Evolutionary conservation across 2,329 filamentous ascomycete species (phyloP).

Genomic region (Colletotrichum kahawae): DNA sequence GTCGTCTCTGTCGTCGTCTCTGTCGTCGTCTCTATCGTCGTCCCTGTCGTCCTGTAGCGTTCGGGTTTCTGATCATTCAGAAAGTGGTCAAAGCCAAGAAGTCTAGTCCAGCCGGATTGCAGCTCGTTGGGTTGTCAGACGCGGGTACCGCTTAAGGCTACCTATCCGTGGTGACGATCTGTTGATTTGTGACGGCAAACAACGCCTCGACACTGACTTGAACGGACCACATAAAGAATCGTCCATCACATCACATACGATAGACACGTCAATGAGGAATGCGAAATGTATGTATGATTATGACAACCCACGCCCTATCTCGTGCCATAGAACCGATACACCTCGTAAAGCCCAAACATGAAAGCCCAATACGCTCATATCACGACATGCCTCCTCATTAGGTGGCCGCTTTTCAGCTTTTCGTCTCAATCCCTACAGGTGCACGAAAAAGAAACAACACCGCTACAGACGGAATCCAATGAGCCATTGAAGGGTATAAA

Average conservation of each 20-base stretch:
- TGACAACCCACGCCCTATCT: not conserved
- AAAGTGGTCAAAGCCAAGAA: too few species aligned
- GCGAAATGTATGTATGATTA: not conserved
- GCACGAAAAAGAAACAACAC: not conserved
- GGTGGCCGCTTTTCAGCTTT: not conserved
- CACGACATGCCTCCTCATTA: not conserved
- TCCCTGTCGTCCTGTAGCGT: too few species aligned
- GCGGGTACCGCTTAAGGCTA: too few species aligned
- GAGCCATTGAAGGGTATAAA: not conserved
- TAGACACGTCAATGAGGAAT: not conserved
- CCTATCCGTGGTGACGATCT: too few species aligned
- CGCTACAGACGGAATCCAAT: not conserved
- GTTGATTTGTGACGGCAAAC: not conserved
- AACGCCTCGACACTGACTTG: accelerated
- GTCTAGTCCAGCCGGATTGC: too few species aligned
- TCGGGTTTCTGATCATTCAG: too few species aligned
- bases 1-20: too few species aligned
- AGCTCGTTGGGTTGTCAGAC: too few species aligned
- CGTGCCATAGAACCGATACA: not conserved
- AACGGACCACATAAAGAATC: not conserved
- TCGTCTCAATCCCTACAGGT: not conserved
- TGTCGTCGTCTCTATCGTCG: too few species aligned
- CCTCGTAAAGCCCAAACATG: not conserved
- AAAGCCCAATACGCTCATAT: not conserved
- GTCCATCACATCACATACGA: accelerated